These are phyloP conservation scores for Crepidotus variabilis DNA, from an alignment of 768 basidiomycete species.

Conservation along the genomic window DNA sequence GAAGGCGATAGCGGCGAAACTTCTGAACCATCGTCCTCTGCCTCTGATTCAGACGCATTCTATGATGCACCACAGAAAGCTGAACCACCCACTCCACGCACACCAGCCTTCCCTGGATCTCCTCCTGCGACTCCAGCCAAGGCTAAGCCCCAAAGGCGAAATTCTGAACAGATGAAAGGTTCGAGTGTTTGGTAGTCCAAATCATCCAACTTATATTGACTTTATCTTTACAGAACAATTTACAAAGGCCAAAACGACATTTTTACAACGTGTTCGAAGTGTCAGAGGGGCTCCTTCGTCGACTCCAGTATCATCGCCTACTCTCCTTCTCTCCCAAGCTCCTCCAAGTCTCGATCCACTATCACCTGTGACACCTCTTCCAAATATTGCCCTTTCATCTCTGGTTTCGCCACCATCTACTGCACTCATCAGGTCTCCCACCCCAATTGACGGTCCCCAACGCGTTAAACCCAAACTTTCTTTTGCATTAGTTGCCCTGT, in stretches of 20 bases:
- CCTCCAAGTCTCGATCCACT: background rate
- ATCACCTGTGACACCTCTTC: background rate
- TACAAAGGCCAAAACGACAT: conserved; percentile 29
- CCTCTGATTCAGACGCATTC: conserved; percentile 35
- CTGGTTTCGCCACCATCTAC: background rate
- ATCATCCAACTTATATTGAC: background rate
- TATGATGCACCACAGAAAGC: conserved; percentile 11
- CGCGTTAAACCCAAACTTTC: conserved; percentile 71
- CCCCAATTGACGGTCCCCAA: background rate
- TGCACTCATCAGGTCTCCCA: background rate
- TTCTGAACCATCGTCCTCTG: conserved; percentile 23
- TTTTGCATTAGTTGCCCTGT: conserved; percentile 61
- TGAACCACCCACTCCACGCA: background rate
- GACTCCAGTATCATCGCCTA: background rate
- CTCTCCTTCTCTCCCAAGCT: conserved; percentile 2
- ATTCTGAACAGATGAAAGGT: conserved; percentile 31
- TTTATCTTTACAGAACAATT: conserved; percentile 22
- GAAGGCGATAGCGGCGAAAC: conserved; percentile 21
- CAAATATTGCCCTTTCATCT: background rate
- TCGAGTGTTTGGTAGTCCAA: background rate
- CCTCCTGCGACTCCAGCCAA: background rate
- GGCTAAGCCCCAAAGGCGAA: conserved; percentile 13
- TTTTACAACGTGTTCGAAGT: conserved; percentile 17
- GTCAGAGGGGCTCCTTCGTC: conserved; percentile 9
- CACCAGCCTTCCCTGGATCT: background rate